A percentile compares a stretch with the other conserved stretches of the same genome.
Conservation (phyloP, 805 yeast genomes). For the Yamadazyma sp. region DNA sequence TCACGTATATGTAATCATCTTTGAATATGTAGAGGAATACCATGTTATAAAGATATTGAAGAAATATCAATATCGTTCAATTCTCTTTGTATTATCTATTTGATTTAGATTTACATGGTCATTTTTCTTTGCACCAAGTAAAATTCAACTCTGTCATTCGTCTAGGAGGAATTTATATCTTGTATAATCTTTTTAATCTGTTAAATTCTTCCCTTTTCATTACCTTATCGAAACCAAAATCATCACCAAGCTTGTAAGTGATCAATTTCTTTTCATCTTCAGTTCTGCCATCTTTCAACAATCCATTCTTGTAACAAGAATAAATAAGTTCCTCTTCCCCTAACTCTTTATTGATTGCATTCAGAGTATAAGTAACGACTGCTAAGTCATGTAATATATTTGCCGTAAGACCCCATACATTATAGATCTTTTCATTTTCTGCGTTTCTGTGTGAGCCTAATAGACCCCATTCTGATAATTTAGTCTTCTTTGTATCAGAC, state of each 20-base stretch:
- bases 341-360: constrained; percentile 16
- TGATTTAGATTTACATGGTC: too few species aligned
- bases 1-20: too few species aligned
- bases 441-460: constrained; percentile 37
- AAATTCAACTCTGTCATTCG: too few species aligned
- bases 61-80: too few species aligned
- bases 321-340: constrained; percentile 70
- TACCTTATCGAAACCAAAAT: constrained; percentile 43
- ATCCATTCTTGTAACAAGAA: constrained; percentile 53
- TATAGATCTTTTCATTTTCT: constrained; percentile 49
- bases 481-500: constrained; percentile 6
- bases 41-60: too few species aligned
- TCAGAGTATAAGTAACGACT: constrained; percentile 41
- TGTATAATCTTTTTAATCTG: constrained; percentile 42
- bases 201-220: constrained; percentile 43
- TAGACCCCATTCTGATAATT: constrained; percentile 35
- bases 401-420: constrained; percentile 83
- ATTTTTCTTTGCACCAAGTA: too few species aligned
- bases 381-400: constrained; percentile 74
- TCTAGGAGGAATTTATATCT: constrained; percentile 13
- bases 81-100: too few species aligned
- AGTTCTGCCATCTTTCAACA: constrained; percentile 48
- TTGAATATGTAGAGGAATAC: too few species aligned
- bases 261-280: constrained; percentile 57
- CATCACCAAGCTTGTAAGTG: constrained; percentile 21